phyloP scores from a whole-genome alignment of 1,284 basidiomycete species.

The Leccinum subfulvum region DNA sequence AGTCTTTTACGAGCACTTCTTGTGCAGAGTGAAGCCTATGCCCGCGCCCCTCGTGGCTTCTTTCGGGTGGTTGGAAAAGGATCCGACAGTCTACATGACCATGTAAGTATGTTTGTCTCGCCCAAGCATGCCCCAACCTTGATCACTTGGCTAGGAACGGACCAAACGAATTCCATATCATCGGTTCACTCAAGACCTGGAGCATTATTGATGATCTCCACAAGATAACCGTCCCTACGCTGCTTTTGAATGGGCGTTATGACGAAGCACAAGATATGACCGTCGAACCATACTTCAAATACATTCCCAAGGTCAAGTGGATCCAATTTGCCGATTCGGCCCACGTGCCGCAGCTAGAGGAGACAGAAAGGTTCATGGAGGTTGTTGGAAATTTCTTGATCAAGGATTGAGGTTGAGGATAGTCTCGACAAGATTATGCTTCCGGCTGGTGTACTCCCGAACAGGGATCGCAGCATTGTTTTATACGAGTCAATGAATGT shows the following conservation, averaged over 20 bases:
- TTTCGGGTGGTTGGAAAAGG: constrained; percentile 36
- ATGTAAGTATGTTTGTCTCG: constrained; percentile 35
- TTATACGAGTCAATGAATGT: constrained; percentile 1
- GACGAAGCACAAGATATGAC: constrained; percentile 50
- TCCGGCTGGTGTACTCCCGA: not conserved
- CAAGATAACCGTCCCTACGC: constrained; percentile 46
- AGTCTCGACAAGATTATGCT: not conserved
- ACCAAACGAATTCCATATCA: constrained; percentile 49
- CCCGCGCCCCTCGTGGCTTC: constrained; percentile 36
- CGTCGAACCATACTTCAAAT: constrained; percentile 45
- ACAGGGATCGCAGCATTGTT: not conserved
- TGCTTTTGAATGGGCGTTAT: constrained; percentile 51
- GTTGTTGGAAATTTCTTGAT: constrained; percentile 39
- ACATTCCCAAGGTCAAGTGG: constrained; percentile 48
- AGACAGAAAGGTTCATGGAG: constrained; percentile 43
- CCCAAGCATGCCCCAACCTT: not conserved
- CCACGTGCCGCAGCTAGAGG: constrained; percentile 48
- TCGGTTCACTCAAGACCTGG: constrained; percentile 51
- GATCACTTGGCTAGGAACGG: constrained; percentile 41
- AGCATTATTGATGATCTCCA: constrained; percentile 42
- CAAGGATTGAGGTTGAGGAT: constrained; percentile 2
- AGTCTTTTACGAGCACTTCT: constrained; percentile 43
- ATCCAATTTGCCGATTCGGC: constrained; percentile 44
- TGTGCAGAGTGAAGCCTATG: constrained; percentile 47
- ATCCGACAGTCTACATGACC: constrained; percentile 49